These are phyloP conservation scores for Linum lewisii DNA, from an alignment of 345 rosid genomes.

Conservation along the genomic window DNA sequence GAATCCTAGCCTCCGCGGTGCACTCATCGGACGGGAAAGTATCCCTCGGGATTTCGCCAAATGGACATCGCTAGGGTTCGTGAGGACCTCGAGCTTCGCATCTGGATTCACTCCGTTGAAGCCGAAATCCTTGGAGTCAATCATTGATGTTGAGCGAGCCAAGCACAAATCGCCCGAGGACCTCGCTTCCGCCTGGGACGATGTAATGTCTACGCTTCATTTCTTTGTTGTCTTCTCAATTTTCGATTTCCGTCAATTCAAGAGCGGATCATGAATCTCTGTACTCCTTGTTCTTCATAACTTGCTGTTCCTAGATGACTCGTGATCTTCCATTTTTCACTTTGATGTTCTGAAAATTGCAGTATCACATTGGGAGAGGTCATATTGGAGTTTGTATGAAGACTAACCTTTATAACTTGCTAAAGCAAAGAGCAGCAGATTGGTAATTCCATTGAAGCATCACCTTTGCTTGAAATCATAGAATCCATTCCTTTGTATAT, in stretches of 20 bases:
- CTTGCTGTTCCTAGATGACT: background rate
- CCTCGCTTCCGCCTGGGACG: slow-evolving; percentile 80
- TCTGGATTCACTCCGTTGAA: slow-evolving; percentile 76
- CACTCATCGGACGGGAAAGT: background rate
- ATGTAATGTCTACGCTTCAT: slow-evolving; percentile 27
- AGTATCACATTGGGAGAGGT: slow-evolving; percentile 91
- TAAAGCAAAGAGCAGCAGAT: slow-evolving; percentile 71
- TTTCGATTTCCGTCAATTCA: no score
- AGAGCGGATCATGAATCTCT: background rate
- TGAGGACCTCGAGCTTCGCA: slow-evolving; percentile 64
- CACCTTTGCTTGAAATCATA: slow-evolving; percentile 7
- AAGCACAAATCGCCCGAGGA: slow-evolving; percentile 59
- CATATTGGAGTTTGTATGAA: slow-evolving; percentile 72
- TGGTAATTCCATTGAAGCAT: slow-evolving; percentile 38
- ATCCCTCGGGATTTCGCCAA: slow-evolving; percentile 24
- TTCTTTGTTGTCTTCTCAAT: background rate
- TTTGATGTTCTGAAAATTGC: background rate
- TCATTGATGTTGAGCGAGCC: slow-evolving; percentile 70
- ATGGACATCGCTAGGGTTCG: slow-evolving; percentile 64
- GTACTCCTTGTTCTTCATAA: no score
- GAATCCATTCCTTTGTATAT: background rate
- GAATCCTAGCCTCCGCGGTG: background rate
- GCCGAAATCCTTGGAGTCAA: slow-evolving; percentile 76
- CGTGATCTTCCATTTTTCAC: background rate
- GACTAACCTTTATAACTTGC: slow-evolving; percentile 55